Percentiles rank a stretch among this genome's conserved stretches.
Conservation (phyloP, 2,329 filamentous ascomycete species). For the Ustulina deusta region DNA sequence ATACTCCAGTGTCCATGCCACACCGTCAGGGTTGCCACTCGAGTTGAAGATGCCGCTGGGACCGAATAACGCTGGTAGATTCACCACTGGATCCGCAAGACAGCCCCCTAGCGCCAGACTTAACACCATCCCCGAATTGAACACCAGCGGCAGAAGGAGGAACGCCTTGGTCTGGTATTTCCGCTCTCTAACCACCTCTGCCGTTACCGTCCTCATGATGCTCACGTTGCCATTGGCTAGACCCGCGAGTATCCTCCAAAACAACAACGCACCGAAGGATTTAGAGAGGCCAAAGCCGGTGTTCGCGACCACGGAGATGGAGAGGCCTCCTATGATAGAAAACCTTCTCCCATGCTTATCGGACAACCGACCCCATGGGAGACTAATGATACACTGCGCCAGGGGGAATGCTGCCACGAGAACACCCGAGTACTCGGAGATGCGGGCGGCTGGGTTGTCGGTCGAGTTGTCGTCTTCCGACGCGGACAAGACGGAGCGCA, state of each 20-base stretch:
- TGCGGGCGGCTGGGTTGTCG: slow-evolving; percentile 60
- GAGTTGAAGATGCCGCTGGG: slow-evolving; percentile 53
- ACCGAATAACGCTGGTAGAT: slow-evolving; percentile 55
- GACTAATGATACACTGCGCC: slow-evolving; percentile 76
- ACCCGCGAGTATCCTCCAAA: slow-evolving; percentile 71
- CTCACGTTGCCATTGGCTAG: slow-evolving; percentile 79
- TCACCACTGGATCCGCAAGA: slow-evolving; percentile 57
- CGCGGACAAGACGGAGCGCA: slow-evolving; percentile 68
- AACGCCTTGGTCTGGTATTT: slow-evolving; percentile 65
- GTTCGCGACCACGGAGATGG: slow-evolving; percentile 71
- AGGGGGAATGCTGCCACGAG: slow-evolving; percentile 76
- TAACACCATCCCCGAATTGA: slow-evolving; percentile 64
- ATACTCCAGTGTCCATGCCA: slow-evolving; percentile 56
- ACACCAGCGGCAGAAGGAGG: slow-evolving; percentile 69
- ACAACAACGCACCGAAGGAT: slow-evolving; percentile 69
- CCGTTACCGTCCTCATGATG: slow-evolving; percentile 80
- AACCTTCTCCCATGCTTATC: slow-evolving; percentile 69
- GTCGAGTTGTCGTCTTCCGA: slow-evolving; percentile 55
- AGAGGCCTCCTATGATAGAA: slow-evolving; percentile 73
- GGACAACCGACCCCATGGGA: slow-evolving; percentile 75
- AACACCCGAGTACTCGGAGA: slow-evolving; percentile 75
- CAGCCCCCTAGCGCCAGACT: slow-evolving; percentile 59
- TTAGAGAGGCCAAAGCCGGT: slow-evolving; percentile 77
- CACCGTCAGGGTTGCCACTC: slow-evolving; percentile 47
- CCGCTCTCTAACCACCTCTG: slow-evolving; percentile 77